A percentile compares a stretch with the other conserved stretches of the same genome.
These are phyloP conservation scores for Atractiella rhizophila DNA, from an alignment of 768 basidiomycete genomes.

Conservation along the genomic window DNA sequence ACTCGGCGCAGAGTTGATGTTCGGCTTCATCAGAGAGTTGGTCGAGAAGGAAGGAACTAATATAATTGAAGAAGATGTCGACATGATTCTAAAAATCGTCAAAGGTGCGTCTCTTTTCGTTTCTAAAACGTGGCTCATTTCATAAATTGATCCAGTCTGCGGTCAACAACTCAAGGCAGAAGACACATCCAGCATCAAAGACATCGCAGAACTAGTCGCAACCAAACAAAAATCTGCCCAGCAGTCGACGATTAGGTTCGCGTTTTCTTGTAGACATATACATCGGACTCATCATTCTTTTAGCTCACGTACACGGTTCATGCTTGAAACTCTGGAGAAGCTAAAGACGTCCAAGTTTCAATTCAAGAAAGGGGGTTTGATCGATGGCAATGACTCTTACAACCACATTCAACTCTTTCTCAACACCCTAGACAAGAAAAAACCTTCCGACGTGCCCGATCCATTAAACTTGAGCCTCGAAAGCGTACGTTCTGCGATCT, in stretches of 20 bases:
- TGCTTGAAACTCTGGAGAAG: slow-evolving; percentile 78
- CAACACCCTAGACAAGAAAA: slow-evolving; percentile 49
- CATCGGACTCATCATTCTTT: neutral
- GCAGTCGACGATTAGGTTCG: slow-evolving; percentile 28
- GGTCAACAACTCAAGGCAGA: slow-evolving; percentile 74
- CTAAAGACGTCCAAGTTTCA: slow-evolving; percentile 73
- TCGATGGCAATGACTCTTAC: slow-evolving; percentile 48
- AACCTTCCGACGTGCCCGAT: neutral
- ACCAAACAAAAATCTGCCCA: neutral
- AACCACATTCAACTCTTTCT: slow-evolving; percentile 76
- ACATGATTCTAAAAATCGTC: slow-evolving; percentile 59
- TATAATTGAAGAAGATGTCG: slow-evolving; percentile 55
- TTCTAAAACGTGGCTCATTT: neutral
- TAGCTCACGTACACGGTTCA: slow-evolving; percentile 76
- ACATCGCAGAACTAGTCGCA: slow-evolving; percentile 6
- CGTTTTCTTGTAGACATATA: neutral
- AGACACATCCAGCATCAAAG: slow-evolving; percentile 51
- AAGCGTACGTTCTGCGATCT: slow-evolving; percentile 42
- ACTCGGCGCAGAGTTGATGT: slow-evolving; percentile 62
- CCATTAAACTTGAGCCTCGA: neutral
- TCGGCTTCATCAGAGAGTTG: slow-evolving; percentile 60
- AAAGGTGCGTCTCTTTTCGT: slow-evolving; percentile 30
- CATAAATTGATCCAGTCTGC: slow-evolving; percentile 33
- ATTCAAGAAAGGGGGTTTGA: slow-evolving; percentile 32
- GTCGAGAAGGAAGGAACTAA: slow-evolving; percentile 28